These are phyloP conservation scores for Arthrobotrys sphaeroides DNA, from an alignment of 2,329 filamentous ascomycete genomes.

Conservation along the genomic window DNA sequence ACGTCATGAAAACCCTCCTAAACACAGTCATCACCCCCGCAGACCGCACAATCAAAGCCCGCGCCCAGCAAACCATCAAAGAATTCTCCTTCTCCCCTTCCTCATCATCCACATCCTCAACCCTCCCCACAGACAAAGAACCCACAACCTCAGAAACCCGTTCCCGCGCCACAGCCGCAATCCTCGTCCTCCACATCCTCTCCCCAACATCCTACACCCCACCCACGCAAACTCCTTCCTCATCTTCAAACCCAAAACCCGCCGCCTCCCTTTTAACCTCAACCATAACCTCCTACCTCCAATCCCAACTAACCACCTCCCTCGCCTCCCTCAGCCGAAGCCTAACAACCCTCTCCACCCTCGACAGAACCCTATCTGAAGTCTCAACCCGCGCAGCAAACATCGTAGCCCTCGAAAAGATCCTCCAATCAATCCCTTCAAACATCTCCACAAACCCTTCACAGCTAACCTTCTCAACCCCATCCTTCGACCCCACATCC, in stretches of 20 bases:
- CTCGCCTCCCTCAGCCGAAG: constrained; percentile 78
- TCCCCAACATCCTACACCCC: constrained; percentile 45
- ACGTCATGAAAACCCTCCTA: constrained; percentile 75
- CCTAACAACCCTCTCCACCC: constrained; percentile 78
- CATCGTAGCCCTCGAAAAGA: constrained; percentile 71
- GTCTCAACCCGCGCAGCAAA: constrained; percentile 87
- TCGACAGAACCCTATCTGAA: constrained; percentile 84
- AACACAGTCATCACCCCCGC: constrained; percentile 73
- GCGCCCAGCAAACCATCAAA: constrained; percentile 49
- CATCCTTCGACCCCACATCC: constrained; percentile 31
- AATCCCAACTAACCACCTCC: constrained; percentile 80
- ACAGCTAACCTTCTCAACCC: constrained; percentile 36
- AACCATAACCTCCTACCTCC: constrained; percentile 81
- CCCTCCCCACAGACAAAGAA: constrained; percentile 13
- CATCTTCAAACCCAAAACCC: constrained; percentile 68
- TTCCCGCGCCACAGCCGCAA: constrained; percentile 36
- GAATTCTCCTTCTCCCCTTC: constrained; percentile 42
- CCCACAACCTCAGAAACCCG: constrained; percentile 48
- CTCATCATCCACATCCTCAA: not conserved
- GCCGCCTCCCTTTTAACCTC: constrained; percentile 73
- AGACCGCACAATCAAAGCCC: constrained; percentile 32
- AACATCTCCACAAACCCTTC: constrained; percentile 47
- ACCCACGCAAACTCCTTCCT: constrained; percentile 54
- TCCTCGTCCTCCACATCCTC: constrained; percentile 49
- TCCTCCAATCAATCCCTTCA: constrained; percentile 40